These are phyloP conservation scores for Apiotrichum porosum DNA, from an alignment of 1,284 basidiomycete genomes.

Conservation along the genomic window DNA sequence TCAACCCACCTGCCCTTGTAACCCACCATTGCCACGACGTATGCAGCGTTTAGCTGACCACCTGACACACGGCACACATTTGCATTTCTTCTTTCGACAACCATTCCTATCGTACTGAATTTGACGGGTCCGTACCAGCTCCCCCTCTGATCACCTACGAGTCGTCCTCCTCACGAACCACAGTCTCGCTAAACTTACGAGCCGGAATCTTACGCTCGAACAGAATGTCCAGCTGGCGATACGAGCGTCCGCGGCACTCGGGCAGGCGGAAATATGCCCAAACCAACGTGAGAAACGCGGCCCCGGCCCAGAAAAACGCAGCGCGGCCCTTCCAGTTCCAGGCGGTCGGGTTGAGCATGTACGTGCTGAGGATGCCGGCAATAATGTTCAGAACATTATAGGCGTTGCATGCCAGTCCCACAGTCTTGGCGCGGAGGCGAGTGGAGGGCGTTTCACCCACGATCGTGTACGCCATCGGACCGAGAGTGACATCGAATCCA, in stretches of 20 bases:
- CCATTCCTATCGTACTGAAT: too few species aligned
- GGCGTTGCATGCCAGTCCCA: slow-evolving; percentile 49
- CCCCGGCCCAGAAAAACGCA: slow-evolving; percentile 48
- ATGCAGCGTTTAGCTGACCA: too few species aligned
- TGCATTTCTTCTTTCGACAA: too few species aligned
- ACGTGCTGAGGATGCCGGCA: slow-evolving; percentile 14
- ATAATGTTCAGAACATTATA: slow-evolving; percentile 44
- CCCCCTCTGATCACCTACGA: background rate
- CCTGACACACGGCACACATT: too few species aligned
- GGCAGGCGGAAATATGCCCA: slow-evolving; percentile 26
- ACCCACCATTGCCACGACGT: too few species aligned
- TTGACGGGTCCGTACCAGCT: too few species aligned
- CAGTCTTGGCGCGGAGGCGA: slow-evolving; percentile 51
- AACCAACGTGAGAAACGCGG: slow-evolving; percentile 14
- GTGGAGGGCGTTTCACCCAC: slow-evolving; percentile 49
- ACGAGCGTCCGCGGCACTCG: slow-evolving; percentile 42
- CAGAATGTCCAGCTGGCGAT: slow-evolving; percentile 47
- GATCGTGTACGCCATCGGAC: slow-evolving; percentile 37
- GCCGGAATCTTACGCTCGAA: slow-evolving; percentile 44
- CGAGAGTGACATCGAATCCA: slow-evolving; percentile 28
- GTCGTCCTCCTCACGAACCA: slow-evolving; percentile 19
- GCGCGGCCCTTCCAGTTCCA: slow-evolving; percentile 29
- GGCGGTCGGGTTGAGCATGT: slow-evolving; percentile 19
- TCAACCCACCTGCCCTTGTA: too few species aligned
- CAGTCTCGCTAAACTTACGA: slow-evolving; percentile 42